phyloP scores from a whole-genome alignment of 345 rosid genomes.

The Isatis tinctoria region DNA sequence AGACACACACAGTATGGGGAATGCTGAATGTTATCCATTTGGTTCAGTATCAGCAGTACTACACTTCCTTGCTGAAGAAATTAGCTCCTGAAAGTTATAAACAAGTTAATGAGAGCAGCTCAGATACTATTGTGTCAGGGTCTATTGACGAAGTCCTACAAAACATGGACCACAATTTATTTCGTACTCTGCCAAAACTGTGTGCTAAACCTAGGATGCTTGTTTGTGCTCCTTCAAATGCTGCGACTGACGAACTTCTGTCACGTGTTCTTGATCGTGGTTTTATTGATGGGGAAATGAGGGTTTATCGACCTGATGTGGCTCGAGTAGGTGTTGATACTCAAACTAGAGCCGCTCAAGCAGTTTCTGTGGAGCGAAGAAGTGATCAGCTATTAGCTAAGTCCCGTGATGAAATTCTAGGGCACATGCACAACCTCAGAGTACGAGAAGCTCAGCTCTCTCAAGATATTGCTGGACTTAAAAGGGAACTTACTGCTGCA shows the following conservation, averaged over 20 bases:
- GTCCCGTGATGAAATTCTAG: conserved; percentile 80
- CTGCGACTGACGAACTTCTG: conserved; percentile 98
- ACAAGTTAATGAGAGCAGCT: conserved; percentile 65
- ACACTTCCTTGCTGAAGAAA: conserved; percentile 88
- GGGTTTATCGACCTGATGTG: conserved; percentile 94
- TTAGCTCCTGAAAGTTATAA: conserved; percentile 97
- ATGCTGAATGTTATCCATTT: conserved; percentile 98
- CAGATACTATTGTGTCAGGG: conserved; percentile 60
- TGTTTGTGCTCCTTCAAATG: conserved; percentile 99
- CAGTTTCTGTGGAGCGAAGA: conserved; percentile 98
- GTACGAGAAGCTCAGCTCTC: conserved; percentile 73
- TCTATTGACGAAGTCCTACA: conserved; percentile 99
- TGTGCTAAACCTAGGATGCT: conserved; percentile 98
- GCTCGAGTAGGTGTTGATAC: conserved; percentile 99
- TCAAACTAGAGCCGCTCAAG: conserved; percentile 97
- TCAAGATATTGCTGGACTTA: conserved; percentile 72
- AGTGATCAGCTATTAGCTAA: conserved; percentile 81
- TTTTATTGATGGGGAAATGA: conserved; percentile 99
- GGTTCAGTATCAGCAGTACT: conserved; percentile 98
- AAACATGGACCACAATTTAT: conserved; percentile 96
- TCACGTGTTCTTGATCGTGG: conserved; percentile 99
- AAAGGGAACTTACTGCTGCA: conserved; percentile 66
- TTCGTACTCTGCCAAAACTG: conserved; percentile 89
- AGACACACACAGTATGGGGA: conserved; percentile 99
- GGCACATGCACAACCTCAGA: conserved; percentile 82